phyloP scores from a whole-genome alignment of 345 rosid species.

The Salix brachista region DNA sequence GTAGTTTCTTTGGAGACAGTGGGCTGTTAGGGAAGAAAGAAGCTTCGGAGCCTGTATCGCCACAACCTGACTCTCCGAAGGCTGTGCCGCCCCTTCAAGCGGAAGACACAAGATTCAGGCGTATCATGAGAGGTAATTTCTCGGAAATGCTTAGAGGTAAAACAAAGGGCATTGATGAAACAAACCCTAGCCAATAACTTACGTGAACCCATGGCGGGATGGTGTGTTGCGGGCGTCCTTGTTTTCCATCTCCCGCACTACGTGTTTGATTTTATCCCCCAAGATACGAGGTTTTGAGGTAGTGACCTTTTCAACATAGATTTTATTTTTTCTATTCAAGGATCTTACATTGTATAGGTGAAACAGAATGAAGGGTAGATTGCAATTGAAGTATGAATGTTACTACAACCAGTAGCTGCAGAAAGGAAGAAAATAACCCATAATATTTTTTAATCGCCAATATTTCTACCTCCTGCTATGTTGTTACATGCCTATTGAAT shows the following conservation, averaged over 20 bases:
- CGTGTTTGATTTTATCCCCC: background rate
- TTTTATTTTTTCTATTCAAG: too few relatives aligned
- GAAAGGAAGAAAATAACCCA: too few relatives aligned
- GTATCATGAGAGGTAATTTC: conserved; percentile 89
- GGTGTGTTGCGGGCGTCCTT: background rate
- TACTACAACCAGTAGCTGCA: too few relatives aligned
- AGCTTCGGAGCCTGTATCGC: conserved; percentile 14
- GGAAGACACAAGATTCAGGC: conserved; percentile 88
- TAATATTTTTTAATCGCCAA: too few relatives aligned
- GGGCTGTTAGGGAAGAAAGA: conserved; percentile 84
- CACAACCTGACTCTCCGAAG: conserved; percentile 45
- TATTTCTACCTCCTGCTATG: too few relatives aligned
- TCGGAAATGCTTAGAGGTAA: conserved; percentile 81
- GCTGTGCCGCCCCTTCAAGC: conserved; percentile 26
- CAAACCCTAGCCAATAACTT: conserved; percentile 28
- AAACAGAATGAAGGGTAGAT: too few relatives aligned
- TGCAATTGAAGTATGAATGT: too few relatives aligned
- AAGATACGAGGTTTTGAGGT: background rate
- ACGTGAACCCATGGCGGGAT: background rate
- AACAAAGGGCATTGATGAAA: conserved; percentile 57
- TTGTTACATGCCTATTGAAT: too few relatives aligned
- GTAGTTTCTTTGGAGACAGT: conserved; percentile 83
- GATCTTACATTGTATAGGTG: too few relatives aligned
- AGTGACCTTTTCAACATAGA: background rate
- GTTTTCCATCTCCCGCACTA: background rate